Conservation (phyloP, 2,329 filamentous ascomycete genomes). For the Seiridium cupressi region DNA sequence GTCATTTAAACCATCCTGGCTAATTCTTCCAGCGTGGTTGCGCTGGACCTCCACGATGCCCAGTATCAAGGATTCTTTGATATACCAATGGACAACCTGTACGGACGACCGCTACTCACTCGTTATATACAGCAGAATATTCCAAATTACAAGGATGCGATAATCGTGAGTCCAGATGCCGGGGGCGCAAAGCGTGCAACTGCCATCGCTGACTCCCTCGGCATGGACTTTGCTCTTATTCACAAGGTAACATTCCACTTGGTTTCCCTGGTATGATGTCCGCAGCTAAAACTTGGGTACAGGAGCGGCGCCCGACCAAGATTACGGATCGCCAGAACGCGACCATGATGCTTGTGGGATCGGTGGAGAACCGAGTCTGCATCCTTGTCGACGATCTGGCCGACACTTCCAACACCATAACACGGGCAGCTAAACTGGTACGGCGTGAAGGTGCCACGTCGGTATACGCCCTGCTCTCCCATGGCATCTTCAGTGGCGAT, state of each 20-base stretch:
- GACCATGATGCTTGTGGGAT: slow-evolving; percentile 93
- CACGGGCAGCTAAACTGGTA: slow-evolving; percentile 90
- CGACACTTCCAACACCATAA: slow-evolving; percentile 97
- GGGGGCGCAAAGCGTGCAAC: slow-evolving; percentile 96
- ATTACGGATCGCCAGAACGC: slow-evolving; percentile 88
- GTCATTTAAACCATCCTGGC: not conserved
- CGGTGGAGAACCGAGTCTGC: slow-evolving; percentile 76
- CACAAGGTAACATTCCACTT: slow-evolving; percentile 71
- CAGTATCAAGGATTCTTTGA: slow-evolving; percentile 99
- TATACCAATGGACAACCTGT: slow-evolving; percentile 96
- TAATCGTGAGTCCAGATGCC: slow-evolving; percentile 94
- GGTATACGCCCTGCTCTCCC: slow-evolving; percentile 86
- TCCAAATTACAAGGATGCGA: slow-evolving; percentile 78
- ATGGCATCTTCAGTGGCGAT: slow-evolving; percentile 93
- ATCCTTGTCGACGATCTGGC: slow-evolving; percentile 94
- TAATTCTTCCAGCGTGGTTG: slow-evolving; percentile 63
- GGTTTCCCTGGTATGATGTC: slow-evolving; percentile 10
- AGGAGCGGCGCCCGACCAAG: slow-evolving; percentile 86
- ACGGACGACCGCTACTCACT: slow-evolving; percentile 74
- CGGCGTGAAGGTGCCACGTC: slow-evolving; percentile 92
- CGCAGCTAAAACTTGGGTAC: slow-evolving; percentile 22
- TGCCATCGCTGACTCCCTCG: slow-evolving; percentile 87
- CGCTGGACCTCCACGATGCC: slow-evolving; percentile 93
- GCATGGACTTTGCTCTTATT: slow-evolving; percentile 95
- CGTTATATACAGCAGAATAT: slow-evolving; percentile 77